Conservation (phyloP, 495 filamentous ascomycete species). For the Penicillium coffeae region DNA sequence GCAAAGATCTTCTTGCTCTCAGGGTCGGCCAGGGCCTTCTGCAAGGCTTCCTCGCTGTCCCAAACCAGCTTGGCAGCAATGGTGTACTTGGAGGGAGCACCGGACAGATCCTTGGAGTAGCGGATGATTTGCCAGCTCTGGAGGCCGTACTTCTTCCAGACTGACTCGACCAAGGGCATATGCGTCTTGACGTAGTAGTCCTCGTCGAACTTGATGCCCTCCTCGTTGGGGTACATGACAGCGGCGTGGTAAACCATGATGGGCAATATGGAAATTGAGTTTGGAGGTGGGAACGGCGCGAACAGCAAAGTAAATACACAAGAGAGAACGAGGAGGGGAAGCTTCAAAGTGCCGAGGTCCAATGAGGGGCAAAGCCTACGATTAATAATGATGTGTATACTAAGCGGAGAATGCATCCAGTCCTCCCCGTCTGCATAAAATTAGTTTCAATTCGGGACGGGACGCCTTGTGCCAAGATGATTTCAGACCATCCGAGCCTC, state of each 20-base stretch:
- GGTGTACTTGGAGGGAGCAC: slow-evolving; percentile 15
- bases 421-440: too few relatives aligned
- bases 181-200: slow-evolving; percentile 26
- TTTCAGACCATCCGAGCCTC: too few relatives aligned
- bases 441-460: too few relatives aligned
- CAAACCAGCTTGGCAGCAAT: slow-evolving; percentile 18
- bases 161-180: slow-evolving; percentile 22
- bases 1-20: slow-evolving; percentile 12
- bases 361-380: too few relatives aligned
- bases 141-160: slow-evolving; percentile 19
- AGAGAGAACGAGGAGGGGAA: slow-evolving; percentile 1
- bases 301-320: not conserved
- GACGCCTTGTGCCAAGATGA: too few relatives aligned
- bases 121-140: slow-evolving; percentile 19
- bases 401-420: too few relatives aligned
- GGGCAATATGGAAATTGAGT: not conserved
- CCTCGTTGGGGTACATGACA: slow-evolving; percentile 25
- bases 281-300: slow-evolving; percentile 1
- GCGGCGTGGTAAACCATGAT: slow-evolving; percentile 18
- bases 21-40: slow-evolving; percentile 9
- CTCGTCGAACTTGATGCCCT: slow-evolving; percentile 19
- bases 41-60: slow-evolving; percentile 19
- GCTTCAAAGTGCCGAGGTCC: not conserved
- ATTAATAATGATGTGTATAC: too few relatives aligned
- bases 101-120: slow-evolving; percentile 14